phyloP scores from a whole-genome alignment of 805 yeast species.

The Candida anglica region DNA sequence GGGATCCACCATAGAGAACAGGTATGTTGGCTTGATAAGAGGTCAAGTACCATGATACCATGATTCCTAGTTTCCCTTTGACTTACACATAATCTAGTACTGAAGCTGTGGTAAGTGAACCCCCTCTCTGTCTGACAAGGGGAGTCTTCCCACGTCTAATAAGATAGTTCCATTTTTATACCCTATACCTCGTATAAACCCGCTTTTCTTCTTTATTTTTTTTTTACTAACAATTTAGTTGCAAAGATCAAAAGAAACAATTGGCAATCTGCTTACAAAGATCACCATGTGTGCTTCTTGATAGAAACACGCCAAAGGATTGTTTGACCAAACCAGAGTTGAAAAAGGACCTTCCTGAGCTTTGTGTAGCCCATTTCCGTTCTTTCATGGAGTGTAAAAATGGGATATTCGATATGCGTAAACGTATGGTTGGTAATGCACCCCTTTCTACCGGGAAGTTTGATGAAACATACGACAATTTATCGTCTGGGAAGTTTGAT shows the following conservation, averaged over 20 bases:
- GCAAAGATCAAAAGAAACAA: slow-evolving; percentile 92
- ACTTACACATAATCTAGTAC: too few relatives aligned
- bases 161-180: too few relatives aligned
- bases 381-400: slow-evolving; percentile 87
- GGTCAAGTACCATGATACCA: too few relatives aligned
- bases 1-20: too few relatives aligned
- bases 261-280: slow-evolving; percentile 93
- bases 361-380: slow-evolving; percentile 78
- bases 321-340: slow-evolving; percentile 82
- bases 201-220: too few relatives aligned
- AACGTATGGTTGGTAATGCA: slow-evolving; percentile 90
- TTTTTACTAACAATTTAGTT: slow-evolving; percentile 47
- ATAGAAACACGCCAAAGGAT: slow-evolving; percentile 84
- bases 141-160: too few relatives aligned
- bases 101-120: too few relatives aligned
- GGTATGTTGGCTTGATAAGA: too few relatives aligned
- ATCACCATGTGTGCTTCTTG: slow-evolving; percentile 91
- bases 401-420: slow-evolving; percentile 88
- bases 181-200: too few relatives aligned
- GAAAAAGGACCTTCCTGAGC: slow-evolving; percentile 73
- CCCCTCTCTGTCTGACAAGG: too few relatives aligned
- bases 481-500: slow-evolving; percentile 78
- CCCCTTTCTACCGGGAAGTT: slow-evolving; percentile 89
- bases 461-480: slow-evolving; percentile 79
- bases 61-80: too few relatives aligned